A percentile compares a stretch with the other conserved stretches of the same genome.
Evolutionary conservation across 805 yeast species (phyloP).

Genomic region (Komagataella pastoris): DNA sequence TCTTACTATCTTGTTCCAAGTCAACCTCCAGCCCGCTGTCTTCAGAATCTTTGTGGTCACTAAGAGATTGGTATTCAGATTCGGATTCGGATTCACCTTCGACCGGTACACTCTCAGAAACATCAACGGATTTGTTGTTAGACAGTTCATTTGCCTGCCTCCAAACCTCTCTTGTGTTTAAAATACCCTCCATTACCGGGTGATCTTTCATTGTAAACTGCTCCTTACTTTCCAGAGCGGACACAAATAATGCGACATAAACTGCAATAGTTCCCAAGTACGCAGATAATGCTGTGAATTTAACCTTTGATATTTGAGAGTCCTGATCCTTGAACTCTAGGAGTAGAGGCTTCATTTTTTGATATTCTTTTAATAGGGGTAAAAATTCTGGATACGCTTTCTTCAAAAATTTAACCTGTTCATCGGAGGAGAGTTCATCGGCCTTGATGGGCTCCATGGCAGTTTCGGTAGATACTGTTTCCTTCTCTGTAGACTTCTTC

Average conservation of each 20-base stretch:
- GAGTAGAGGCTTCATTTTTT: constrained; percentile 26
- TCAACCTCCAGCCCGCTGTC: constrained; percentile 2
- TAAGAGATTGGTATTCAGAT: constrained; percentile 4
- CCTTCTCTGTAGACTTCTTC: constrained; percentile 40
- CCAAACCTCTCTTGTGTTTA: constrained; percentile 81
- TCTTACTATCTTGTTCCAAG: constrained; percentile 7
- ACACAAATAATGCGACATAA: constrained; percentile 64
- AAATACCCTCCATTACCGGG: constrained; percentile 77
- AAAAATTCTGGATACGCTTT: constrained; percentile 72
- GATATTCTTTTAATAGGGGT: constrained; percentile 58
- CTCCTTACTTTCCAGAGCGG: constrained; percentile 39
- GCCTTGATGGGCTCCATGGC: constrained; percentile 12
- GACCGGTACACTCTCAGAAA: constrained; percentile 7
- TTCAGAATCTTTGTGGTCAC: constrained; percentile 1
- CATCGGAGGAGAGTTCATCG: constrained; percentile 27
- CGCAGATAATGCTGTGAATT: constrained; percentile 59
- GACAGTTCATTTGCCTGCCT: constrained; percentile 58
- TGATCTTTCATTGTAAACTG: constrained; percentile 60
- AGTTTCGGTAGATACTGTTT: constrained; percentile 25
- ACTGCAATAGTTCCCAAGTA: constrained; percentile 70
- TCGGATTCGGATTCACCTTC: constrained; percentile 14
- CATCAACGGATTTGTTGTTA: constrained; percentile 13
- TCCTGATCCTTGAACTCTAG: constrained; percentile 19
- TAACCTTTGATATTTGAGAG: constrained; percentile 29
- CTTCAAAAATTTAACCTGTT: constrained; percentile 38